Percentiles rank a stretch among this genome's conserved stretches.
Evolutionary conservation across 2,329 filamentous ascomycete species (phyloP).

Genomic region (Ophiostoma tasmaniense): DNA sequence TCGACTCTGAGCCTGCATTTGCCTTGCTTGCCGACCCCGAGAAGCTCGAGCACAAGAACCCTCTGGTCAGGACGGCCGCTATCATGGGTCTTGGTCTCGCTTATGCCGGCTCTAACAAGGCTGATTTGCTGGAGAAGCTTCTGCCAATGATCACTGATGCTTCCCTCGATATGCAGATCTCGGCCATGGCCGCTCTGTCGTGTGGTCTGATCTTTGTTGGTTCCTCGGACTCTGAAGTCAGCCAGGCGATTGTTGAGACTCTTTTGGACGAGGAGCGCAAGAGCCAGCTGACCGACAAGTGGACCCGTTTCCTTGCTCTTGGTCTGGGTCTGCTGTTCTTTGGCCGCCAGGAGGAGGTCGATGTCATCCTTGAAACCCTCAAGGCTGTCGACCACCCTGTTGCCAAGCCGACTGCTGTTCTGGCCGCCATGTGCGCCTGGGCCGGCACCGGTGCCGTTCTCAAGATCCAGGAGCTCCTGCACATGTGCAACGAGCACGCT

Average conservation of each 20-base stretch:
- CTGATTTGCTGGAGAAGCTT: constrained; percentile 75
- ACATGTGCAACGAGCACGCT: constrained; percentile 96
- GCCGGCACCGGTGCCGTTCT: constrained; percentile 93
- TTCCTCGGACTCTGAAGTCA: constrained; percentile 82
- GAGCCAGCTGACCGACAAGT: constrained; percentile 91
- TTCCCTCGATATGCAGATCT: constrained; percentile 83
- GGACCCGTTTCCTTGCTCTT: constrained; percentile 93
- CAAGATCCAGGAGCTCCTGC: constrained; percentile 93
- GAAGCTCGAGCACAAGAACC: constrained; percentile 69
- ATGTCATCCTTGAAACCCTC: constrained; percentile 90
- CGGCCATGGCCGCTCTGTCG: constrained; percentile 88
- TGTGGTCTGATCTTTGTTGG: constrained; percentile 89
- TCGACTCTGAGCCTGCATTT: constrained; percentile 83
- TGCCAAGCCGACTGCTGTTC: constrained; percentile 87
- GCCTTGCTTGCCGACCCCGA: constrained; percentile 75
- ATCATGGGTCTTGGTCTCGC: constrained; percentile 95
- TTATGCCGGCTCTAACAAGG: constrained; percentile 90
- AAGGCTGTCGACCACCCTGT: constrained; percentile 97
- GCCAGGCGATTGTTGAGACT: constrained; percentile 83
- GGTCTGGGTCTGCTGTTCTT: constrained; percentile 92
- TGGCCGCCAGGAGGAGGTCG: constrained; percentile 95
- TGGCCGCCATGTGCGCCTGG: constrained; percentile 96
- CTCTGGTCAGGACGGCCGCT: constrained; percentile 68
- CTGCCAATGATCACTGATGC: constrained; percentile 82
- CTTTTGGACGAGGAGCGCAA: constrained; percentile 88